Evolutionary conservation across 805 yeast species (phyloP).

Genomic region (Grigorovia yakushimaensis): DNA sequence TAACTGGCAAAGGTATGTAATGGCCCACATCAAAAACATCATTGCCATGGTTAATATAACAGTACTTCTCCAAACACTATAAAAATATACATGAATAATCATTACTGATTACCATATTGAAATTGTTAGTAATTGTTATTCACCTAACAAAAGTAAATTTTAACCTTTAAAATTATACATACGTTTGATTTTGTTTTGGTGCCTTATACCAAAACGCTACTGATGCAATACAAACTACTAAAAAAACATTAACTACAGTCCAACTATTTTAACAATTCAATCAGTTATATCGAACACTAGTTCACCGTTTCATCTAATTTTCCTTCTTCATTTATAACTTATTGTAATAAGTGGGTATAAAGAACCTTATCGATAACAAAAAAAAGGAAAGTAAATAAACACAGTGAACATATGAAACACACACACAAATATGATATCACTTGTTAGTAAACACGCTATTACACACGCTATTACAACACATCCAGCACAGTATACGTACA

Average conservation of each 20-base stretch:
- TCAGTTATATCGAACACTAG: too few relatives aligned
- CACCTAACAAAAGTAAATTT: too few relatives aligned
- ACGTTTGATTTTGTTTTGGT: constrained; percentile 71
- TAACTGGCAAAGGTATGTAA: constrained; percentile 73
- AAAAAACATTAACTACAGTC: constrained; percentile 57
- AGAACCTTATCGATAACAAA: too few relatives aligned
- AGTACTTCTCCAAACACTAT: constrained; percentile 62
- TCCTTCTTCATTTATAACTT: too few relatives aligned
- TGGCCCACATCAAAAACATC: constrained; percentile 88
- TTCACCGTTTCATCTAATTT: too few relatives aligned
- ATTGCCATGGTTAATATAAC: constrained; percentile 57
- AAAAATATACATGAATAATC: neutral
- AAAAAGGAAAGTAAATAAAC: too few relatives aligned
- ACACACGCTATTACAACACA: neutral
- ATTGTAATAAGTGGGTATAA: too few relatives aligned
- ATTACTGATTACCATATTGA: too few relatives aligned
- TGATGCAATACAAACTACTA: constrained; percentile 48
- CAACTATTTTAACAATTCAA: constrained; percentile 34
- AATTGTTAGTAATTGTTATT: too few relatives aligned
- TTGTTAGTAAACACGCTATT: constrained; percentile 1
- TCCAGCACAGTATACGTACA: constrained; percentile 3
- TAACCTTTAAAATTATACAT: constrained; percentile 26
- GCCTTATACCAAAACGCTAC: constrained; percentile 76
- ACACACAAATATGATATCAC: too few relatives aligned
- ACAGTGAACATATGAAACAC: neutral